These are phyloP conservation scores for Rhodomyrtus psidioides DNA, from an alignment of 441 rosid genomes.

Conservation along the genomic window DNA sequence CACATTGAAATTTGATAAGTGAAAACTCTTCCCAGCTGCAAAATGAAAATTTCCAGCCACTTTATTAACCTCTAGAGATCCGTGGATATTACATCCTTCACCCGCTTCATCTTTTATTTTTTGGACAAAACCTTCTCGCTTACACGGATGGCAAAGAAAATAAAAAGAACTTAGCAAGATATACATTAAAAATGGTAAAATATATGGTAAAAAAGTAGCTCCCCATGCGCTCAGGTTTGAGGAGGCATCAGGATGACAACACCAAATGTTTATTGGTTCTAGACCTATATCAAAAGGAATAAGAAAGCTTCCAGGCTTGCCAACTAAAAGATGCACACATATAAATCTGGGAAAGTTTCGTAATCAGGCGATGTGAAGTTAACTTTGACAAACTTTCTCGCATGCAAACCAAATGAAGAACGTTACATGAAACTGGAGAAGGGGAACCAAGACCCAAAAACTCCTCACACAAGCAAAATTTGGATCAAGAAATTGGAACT, in stretches of 20 bases:
- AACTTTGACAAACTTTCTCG: background rate
- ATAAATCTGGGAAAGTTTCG: background rate
- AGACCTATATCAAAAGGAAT: background rate
- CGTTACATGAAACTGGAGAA: background rate
- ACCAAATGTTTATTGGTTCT: background rate
- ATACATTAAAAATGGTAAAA: background rate
- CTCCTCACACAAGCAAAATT: background rate
- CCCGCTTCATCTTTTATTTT: background rate
- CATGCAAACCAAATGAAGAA: background rate
- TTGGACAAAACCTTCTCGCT: slow-evolving; percentile 3
- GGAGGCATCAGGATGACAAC: background rate
- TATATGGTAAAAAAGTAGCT: background rate
- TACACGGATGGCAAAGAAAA: background rate
- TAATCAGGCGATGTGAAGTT: background rate
- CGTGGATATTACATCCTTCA: background rate
- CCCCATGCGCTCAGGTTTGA: background rate
- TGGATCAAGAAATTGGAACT: background rate
- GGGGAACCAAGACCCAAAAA: background rate
- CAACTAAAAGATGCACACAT: background rate
- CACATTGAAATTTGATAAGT: background rate
- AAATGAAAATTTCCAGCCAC: slow-evolving; percentile 1
- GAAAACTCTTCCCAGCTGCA: slow-evolving; percentile 3
- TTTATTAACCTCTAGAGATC: slow-evolving; percentile 1
- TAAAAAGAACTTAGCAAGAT: background rate
- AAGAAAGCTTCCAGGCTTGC: background rate